Percentiles rank a stretch among this genome's conserved stretches.
These are phyloP conservation scores for Rhododendron williamsianum DNA, from an alignment of 148 eudicot genomes.

Conservation along the genomic window DNA sequence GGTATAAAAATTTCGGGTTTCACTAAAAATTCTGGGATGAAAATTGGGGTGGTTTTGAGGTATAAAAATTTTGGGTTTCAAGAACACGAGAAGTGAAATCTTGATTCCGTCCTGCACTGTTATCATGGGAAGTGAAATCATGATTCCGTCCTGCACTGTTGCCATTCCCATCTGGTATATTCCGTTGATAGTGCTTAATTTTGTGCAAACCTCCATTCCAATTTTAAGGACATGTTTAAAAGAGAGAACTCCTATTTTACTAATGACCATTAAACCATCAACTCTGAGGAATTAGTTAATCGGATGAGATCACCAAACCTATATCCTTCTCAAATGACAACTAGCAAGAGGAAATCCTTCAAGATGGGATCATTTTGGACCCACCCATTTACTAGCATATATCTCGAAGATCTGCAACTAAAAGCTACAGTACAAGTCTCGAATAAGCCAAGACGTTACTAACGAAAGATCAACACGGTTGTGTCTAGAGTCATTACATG, in stretches of 20 bases:
- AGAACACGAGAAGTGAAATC: neutral
- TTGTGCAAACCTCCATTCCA: no score
- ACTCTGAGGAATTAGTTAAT: neutral
- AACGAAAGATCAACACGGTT: neutral
- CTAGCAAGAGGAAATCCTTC: neutral
- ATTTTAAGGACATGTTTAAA: neutral
- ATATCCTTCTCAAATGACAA: neutral
- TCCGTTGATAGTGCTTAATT: neutral
- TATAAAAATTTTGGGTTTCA: no score
- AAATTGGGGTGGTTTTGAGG: no score
- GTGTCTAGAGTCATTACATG: neutral
- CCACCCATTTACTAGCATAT: neutral
- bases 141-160: no score
- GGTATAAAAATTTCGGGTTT: no score
- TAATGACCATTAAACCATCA: neutral
- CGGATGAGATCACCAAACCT: neutral
- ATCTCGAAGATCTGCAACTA: neutral
- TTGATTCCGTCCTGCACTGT: no score
- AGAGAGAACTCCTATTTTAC: neutral
- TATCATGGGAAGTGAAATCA: neutral
- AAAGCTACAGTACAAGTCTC: neutral
- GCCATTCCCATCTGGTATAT: neutral
- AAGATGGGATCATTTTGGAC: neutral
- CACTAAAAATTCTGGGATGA: no score
- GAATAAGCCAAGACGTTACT: neutral